Base-by-base conservation (phyloP, 805 yeast genomes). In the Ogataea naganishii region DNA sequence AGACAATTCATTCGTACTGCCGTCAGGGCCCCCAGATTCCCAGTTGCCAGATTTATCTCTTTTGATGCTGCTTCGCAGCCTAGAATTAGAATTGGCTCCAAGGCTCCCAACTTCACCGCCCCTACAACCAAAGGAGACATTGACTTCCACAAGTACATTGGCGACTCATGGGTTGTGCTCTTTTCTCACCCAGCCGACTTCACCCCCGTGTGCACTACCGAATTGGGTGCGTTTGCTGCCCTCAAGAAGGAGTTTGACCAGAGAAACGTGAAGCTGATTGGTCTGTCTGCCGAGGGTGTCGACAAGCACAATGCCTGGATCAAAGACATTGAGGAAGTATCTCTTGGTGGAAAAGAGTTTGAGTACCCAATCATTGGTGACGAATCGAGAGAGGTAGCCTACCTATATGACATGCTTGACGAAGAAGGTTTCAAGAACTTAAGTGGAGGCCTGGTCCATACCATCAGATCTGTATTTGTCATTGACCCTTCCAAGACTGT, bases 351-450 rank as follows among this genome's bases (percentile, higher is more conserved):
- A 40, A 65, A 79, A 50, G 69, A 73, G 47, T 81, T 86, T 58
- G 56, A 72, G 34, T 88, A 81, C 75, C 96, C 96, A 47, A 82
- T 86, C 61, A 78, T 86, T 54, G 94, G 94, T 44, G 96, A 86
- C 54, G 70, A 74, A 39, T 74, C 75, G 49, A 80, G 86, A 63
- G 79, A 85, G 55, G 86, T 86, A 38, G 84, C 96, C 10, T 80
- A 69, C 64, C 56, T 75, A 46, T 82, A 78, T 60, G 94, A 82
- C 53, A 82, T 82, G 94, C 83, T 82, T 49, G 94, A 82, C 49
- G 83, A 81, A 60, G 81, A 75, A 46, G 89, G 84, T 32, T 77
- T 79, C 67, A 69, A 78, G 64, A 77, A 78, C 60, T 63, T 82
- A 49, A 64, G 60, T 51, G 72, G 71, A 56, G 92, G 88, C 32